Conservation (phyloP, 73 alveolate genomes). For the Paramecium pentaurelia region DNA sequence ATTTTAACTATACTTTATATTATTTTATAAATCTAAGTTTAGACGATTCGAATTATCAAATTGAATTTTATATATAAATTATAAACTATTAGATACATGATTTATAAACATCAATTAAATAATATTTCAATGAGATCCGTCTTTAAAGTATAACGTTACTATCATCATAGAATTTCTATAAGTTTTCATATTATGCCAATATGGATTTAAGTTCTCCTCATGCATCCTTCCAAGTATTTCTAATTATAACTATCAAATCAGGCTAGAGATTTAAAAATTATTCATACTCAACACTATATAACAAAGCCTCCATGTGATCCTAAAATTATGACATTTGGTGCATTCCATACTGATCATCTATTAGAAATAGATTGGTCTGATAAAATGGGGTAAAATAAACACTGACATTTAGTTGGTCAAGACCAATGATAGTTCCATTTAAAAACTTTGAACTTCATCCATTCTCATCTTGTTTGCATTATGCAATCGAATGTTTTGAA, state of each 20-base stretch:
- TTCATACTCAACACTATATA: not conserved
- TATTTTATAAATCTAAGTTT: slow-evolving; percentile 13
- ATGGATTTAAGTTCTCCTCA: not conserved
- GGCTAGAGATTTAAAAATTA: slow-evolving; percentile 23
- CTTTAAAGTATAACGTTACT: not conserved
- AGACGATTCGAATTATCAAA: not conserved
- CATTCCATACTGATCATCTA: slow-evolving; percentile 72
- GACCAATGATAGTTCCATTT: slow-evolving; percentile 68
- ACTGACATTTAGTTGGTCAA: slow-evolving; percentile 65
- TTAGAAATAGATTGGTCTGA: slow-evolving; percentile 65
- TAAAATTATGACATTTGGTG: slow-evolving; percentile 67
- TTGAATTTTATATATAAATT: not conserved
- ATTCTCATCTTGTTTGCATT: slow-evolving; percentile 75
- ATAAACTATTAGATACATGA: not conserved
- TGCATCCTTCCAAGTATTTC: not conserved
- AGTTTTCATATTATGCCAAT: not conserved
- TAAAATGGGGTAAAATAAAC: slow-evolving; percentile 49
- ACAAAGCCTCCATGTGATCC: slow-evolving; percentile 52
- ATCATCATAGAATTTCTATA: not conserved
- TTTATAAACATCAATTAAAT: not conserved
- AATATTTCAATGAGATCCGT: not conserved
- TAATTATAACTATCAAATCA: not conserved
- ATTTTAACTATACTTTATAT: not conserved
- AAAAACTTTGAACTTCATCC: slow-evolving; percentile 72
- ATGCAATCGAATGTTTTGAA: slow-evolving; percentile 79